Evolutionary conservation across 2,329 filamentous ascomycete genomes (phyloP), one percentile per base, ranked within the genome.

Genomic region (Thelonectria rubi): DNA sequence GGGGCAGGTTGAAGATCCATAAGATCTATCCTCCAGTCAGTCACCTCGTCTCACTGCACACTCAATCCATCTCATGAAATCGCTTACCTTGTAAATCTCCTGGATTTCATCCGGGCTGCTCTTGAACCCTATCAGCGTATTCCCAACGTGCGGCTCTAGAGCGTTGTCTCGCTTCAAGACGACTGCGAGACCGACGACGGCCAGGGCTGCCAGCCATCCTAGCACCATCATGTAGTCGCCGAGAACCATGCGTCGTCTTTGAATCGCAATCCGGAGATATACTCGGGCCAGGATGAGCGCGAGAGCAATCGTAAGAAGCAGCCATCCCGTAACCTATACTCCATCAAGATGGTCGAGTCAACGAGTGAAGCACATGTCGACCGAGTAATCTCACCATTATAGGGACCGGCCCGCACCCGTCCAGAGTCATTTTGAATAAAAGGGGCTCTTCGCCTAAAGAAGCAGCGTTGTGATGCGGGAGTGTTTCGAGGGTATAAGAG

Each of bases 261-360:
- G 54, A 18, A 56, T 56, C 15, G 12, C 40, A 5, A 56, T 39
- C 8, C 54, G 54, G 11, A 56, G 34, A 48, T 56, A 49, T 30
- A 56, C 12, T 12, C 54, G 54, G 12, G 54, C 54, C 17, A 48
- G 26, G 21, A 56, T 56, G 9, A 56, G 54, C 12, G 20, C 45
- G 2, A 45, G 15, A 8, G 54, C 54, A 18, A 56, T 34, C 7
- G 14, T 14, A 8, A 49, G 40, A 2, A 56, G 12, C 2, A 43
- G 5, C 45, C 54, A 49, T 34, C 54, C 54, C 11, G 48, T 21
- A 1, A 49, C 34, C 54, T 56, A 20, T 0, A 32, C 14, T 40
- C 15, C 2, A 40, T 2, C 24, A 20, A 15, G 8, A 46, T 6
- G 4, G 9, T n/a, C 8, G 12, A n/a, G 21, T 24, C 17, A 20